phyloP scores from a whole-genome alignment of 208 protist species.

The Phytomonas francai region DNA sequence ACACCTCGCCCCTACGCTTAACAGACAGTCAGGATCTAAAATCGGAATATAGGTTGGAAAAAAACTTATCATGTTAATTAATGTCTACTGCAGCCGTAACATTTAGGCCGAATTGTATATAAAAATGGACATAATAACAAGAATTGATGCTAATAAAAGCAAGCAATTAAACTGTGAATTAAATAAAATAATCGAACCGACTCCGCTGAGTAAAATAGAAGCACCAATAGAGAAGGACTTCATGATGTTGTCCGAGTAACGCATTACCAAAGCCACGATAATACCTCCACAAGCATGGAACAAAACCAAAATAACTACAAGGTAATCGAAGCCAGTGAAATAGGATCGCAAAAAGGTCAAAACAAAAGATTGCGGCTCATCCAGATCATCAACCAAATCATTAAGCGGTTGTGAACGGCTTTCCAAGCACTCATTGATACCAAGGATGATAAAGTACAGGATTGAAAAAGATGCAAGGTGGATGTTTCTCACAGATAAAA shows the following conservation, averaged over 20 bases:
- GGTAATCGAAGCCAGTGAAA: conserved; percentile 39
- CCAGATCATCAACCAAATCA: background rate
- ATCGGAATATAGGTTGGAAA: no score
- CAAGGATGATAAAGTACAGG: conserved; percentile 14
- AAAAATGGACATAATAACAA: conserved; percentile 21
- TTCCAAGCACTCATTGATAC: background rate
- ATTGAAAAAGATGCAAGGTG: conserved; percentile 37
- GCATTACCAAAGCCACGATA: conserved; percentile 52
- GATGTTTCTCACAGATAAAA: conserved; percentile 22
- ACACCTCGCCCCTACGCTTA: no score
- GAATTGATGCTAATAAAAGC: conserved; percentile 22
- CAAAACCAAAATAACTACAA: conserved; percentile 50
- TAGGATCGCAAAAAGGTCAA: conserved; percentile 18
- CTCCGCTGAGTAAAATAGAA: conserved; percentile 35
- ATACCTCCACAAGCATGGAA: conserved; percentile 50
- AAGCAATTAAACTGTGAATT: conserved; percentile 15
- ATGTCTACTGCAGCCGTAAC: no score
- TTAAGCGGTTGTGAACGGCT: background rate
- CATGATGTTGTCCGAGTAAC: conserved; percentile 72
- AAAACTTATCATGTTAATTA: no score
- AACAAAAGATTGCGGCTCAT: background rate
- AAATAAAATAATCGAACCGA: conserved; percentile 29
- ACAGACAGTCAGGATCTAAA: no score
- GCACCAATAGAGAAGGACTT: conserved; percentile 54
- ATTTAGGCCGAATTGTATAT: no score